Evolutionary conservation across 805 yeast species (phyloP), one percentile per base, ranked within the genome.

Genomic region (Ogataea pini): DNA sequence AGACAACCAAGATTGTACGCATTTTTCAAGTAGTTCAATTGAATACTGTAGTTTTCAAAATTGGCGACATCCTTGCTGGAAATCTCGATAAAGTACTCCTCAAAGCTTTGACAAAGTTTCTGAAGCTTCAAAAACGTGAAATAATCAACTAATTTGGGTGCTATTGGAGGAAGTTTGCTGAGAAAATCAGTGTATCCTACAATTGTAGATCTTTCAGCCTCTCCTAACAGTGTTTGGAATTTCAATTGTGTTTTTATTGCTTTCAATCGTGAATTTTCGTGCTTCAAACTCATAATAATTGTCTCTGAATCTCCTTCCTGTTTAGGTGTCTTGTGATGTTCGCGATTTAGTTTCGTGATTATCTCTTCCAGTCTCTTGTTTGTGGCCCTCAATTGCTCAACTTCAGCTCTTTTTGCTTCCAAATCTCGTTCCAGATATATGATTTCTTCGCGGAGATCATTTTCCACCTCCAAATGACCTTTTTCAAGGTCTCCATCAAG

Each of bases 401-500:
- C 46, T 34, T 57, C 59, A 13, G 43, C 29, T 17, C 48, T 52
- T 19, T 54, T 56, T 6, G 44, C 48, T 2, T 41, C 38, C n/a
- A 58, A 29, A 18, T 55, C 47, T 3, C n/a, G 20, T n/a, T 64
- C 56, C 22, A 69, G 54, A 0, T 43, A 45, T 3, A 44, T 51
- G 4, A 82, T 64, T 4, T 77, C 75, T 1, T 56, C 47, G 12
- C 68, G 65, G 12, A 81, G 62, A 20, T 78, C 79, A 3, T 51
- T 48, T 49, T 80, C 83, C 0, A 76, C 64, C 18, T 65, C 71
- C 1, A 57, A 24, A 46, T 76, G 81, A 36, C 62, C 65, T 9
- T 71, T 72, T 46, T 80, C 84, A 25, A 82, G 63, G 40, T 77
- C 78, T 36, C 65, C 69, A 46, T 81, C 80, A 12, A 82, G 58